Evolutionary conservation across 139 green algal genomes (phyloP).

Genomic region (Desmodesmus armatus): DNA sequence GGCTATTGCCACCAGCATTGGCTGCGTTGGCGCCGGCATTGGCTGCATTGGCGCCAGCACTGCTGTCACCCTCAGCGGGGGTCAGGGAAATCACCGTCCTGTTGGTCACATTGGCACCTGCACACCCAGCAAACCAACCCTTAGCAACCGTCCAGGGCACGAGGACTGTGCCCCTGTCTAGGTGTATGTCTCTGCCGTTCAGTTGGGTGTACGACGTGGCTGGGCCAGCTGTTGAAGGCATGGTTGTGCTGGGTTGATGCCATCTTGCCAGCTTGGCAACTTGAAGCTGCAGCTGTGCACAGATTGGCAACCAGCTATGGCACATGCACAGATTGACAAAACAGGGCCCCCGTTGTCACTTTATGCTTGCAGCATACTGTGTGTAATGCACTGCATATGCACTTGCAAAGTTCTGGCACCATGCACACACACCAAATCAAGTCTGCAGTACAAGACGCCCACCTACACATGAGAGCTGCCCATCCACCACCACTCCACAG

Average conservation of each 20-base stretch:
- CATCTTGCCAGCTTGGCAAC: not conserved
- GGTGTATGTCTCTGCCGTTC: no score
- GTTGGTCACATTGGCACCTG: not conserved
- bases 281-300: not conserved
- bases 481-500: slow-evolving; percentile 29
- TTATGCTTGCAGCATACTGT: not conserved
- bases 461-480: not conserved
- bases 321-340: not conserved
- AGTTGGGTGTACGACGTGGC: no score
- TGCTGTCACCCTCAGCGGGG: not conserved
- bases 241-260: not conserved
- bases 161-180: no score
- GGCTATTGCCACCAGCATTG: not conserved
- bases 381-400: not conserved
- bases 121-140: not conserved
- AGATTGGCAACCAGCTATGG: not conserved
- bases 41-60: not conserved
- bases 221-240: not conserved
- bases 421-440: not conserved
- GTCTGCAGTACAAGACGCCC: not conserved
- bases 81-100: not conserved
- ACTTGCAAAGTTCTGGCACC: not conserved
- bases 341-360: not conserved
- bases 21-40: not conserved
- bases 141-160: no score